phyloP scores from a whole-genome alignment of 768 basidiomycete species.

The Auriculariales sp. region DNA sequence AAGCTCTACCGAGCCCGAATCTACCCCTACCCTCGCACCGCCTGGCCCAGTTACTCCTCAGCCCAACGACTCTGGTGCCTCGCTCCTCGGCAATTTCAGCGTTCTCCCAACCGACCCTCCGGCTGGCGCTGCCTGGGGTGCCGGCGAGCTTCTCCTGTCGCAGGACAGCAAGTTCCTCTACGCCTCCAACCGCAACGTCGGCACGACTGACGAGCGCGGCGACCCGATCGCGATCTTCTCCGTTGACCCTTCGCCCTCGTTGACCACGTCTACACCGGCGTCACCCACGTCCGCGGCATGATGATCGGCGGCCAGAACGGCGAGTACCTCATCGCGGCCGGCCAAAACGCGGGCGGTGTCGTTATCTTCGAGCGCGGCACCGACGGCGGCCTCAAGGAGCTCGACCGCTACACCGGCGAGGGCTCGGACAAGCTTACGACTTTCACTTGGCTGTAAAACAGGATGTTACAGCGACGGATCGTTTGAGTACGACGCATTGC shows the following conservation, averaged over 20 bases:
- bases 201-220: conserved; percentile 32
- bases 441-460: neutral
- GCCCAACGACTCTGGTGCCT: too few species aligned
- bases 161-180: conserved; percentile 42
- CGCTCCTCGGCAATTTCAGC: conserved; percentile 7
- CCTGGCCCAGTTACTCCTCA: neutral
- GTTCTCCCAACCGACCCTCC: conserved; percentile 26
- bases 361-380: conserved; percentile 40
- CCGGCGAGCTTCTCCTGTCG: conserved; percentile 51
- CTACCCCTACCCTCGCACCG: too few species aligned
- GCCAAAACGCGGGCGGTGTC: conserved; percentile 40
- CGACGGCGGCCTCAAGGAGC: conserved; percentile 35
- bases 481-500: too few species aligned
- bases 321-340: conserved; percentile 40
- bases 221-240: conserved; percentile 50
- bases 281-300: conserved; percentile 55
- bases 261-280: conserved; percentile 44
- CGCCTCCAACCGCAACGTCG: conserved; percentile 51
- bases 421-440: neutral
- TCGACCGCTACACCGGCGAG: conserved; percentile 32
- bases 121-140: conserved; percentile 27
- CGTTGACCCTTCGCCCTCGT: conserved; percentile 26
- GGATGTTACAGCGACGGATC: too few species aligned
- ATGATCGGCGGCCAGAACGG: conserved; percentile 37
- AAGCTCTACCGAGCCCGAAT: too few species aligned